Base-by-base conservation (phyloP, 2,329 filamentous ascomycete species). In the Orbilia quercus region DNA sequence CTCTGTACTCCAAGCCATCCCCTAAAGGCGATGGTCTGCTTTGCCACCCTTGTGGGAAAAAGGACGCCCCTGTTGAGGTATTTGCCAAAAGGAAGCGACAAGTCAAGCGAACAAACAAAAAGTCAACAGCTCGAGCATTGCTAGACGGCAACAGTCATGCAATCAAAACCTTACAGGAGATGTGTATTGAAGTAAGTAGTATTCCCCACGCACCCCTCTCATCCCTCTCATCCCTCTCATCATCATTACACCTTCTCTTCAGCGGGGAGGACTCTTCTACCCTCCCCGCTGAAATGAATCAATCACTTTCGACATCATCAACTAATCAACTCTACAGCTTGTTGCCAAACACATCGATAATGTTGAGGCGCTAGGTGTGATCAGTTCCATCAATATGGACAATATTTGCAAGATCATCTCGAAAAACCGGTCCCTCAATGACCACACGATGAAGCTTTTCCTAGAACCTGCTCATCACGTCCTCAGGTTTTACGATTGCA, bases 341-440 rank as follows among this genome's bases (percentile, higher is more conserved):
- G 72, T 78, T 23, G 77, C 77, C 7, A 76, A 75, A 58, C 71
- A 76, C 38, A 78, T 78, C 48, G 76, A 76, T 36, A 73, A 77
- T 45, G 76, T 78, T 42, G 77, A 77, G 47, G 73, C 62, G n/a
- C 67, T 78, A 1, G 76, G 76, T 7, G 57, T 75, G 55, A 76
- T 77, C n/a, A 74, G 74, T 16, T 66, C 59, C 22, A 64, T 72
- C 44, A 76, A 77, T 45, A 75, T 78, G 65, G 76, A 78, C 36
- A 75, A 72, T 34, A 77, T 78, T 23, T 77, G 76, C 34, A 75
- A 78, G 54, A 77, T 78, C 14, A 76, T 78, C 50, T 76, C 72
- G 25, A 76, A 76, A n/a, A 78, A 77, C 40, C 74, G 77, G 14
- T 74, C 75, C 7, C 55, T 78, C 9, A 77, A 74, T 18, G 75